Conservation (phyloP, 306 rosid species). For the Cucurbita moschata region DNA sequence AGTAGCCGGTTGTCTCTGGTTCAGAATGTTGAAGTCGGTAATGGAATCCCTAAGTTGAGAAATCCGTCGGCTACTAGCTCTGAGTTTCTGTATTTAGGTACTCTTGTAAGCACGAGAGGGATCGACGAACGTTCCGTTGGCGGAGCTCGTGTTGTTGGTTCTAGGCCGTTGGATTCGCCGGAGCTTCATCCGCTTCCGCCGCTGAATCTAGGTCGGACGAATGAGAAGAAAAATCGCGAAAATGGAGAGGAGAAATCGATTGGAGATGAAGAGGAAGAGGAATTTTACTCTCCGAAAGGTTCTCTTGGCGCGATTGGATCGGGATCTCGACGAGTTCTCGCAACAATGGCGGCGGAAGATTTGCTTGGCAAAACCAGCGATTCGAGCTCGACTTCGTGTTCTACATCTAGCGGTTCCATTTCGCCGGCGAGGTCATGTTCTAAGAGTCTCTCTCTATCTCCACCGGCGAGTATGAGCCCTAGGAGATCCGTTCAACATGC, state of each 20-base stretch:
- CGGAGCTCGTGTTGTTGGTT: conserved; percentile 6
- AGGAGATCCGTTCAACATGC: neutral
- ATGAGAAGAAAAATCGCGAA: neutral
- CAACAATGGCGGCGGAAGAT: conserved; percentile 12
- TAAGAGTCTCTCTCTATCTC: conserved; percentile 27
- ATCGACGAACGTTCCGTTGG: conserved; percentile 27
- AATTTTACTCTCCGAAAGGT: conserved; percentile 79
- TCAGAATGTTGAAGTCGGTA: conserved; percentile 13
- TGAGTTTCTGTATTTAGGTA: conserved; percentile 84
- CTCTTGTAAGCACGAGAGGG: conserved; percentile 50
- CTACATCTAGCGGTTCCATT: conserved; percentile 42
- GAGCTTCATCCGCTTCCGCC: conserved; percentile 50
- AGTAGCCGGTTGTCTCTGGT: conserved; percentile 40
- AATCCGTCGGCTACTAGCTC: conserved; percentile 45
- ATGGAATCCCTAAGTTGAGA: conserved; percentile 20
- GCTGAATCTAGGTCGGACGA: conserved; percentile 16
- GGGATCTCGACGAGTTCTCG: conserved; percentile 43
- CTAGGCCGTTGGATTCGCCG: conserved; percentile 40
- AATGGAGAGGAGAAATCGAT: conserved; percentile 15
- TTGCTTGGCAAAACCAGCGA: conserved; percentile 24
- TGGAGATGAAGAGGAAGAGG: conserved; percentile 52
- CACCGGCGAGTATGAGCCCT: conserved; percentile 26
- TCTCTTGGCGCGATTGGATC: conserved; percentile 53
- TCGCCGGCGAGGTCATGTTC: conserved; percentile 60
- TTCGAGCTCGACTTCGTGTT: conserved; percentile 26